These are phyloP conservation scores for Lichtheimia ramosa DNA, from an alignment of 371 early-diverging fungal genomes.

Conservation along the genomic window DNA sequence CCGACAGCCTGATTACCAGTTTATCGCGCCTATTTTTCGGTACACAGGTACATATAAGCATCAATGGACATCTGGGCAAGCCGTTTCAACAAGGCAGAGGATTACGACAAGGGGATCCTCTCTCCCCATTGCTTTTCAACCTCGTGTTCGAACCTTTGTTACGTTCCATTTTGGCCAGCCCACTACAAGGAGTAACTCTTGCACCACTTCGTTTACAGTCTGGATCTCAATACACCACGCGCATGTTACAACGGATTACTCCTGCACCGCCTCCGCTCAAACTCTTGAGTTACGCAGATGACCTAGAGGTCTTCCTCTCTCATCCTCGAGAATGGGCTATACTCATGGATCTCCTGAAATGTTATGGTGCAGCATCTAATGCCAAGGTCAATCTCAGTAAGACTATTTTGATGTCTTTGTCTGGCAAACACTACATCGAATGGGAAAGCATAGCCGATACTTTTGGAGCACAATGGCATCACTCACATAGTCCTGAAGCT, in stretches of 20 bases:
- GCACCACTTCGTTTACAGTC: too few species aligned
- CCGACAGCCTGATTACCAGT: neutral
- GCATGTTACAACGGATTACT: too few species aligned
- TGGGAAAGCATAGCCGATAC: too few species aligned
- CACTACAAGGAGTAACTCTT: too few species aligned
- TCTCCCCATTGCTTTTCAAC: constrained; percentile 30
- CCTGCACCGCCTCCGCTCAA: neutral
- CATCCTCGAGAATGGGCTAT: neutral
- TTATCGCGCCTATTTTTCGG: constrained; percentile 18
- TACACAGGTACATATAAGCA: constrained; percentile 14
- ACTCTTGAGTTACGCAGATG: constrained; percentile 9
- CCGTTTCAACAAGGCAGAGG: constrained; percentile 17
- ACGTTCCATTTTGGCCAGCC: neutral
- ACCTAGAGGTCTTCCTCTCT: neutral
- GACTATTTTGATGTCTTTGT: neutral
- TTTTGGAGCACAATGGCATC: neutral
- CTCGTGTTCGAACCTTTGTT: constrained; percentile 33
- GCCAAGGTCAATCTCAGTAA: neutral
- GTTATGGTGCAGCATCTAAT: constrained; percentile 6
- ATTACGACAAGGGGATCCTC: constrained; percentile 28
- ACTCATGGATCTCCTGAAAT: neutral
- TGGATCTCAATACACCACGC: too few species aligned
- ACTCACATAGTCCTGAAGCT: neutral
- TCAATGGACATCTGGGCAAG: constrained; percentile 22
- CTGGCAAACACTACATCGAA: neutral